Evolutionary conservation across 2,329 filamentous ascomycete species (phyloP).

Genomic region (Hymenoscyphus fraxineus): DNA sequence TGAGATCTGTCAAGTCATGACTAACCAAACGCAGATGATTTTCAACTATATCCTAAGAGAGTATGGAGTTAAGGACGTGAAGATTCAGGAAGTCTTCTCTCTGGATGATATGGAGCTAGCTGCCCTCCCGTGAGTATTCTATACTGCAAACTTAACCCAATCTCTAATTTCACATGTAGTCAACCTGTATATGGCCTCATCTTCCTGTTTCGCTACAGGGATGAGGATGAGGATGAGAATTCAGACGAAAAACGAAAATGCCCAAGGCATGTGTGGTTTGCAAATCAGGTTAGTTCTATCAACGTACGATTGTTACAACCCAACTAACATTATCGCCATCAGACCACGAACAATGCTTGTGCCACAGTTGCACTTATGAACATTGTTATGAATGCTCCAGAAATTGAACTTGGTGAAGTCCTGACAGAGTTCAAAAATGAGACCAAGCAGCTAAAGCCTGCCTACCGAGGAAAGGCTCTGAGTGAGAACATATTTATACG

Average conservation of each 20-base stretch:
- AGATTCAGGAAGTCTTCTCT: slow-evolving; percentile 71
- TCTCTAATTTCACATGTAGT: slow-evolving; percentile 40
- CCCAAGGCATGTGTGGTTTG: slow-evolving; percentile 78
- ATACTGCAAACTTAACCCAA: background rate
- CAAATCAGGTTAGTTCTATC: slow-evolving; percentile 66
- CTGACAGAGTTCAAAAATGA: slow-evolving; percentile 69
- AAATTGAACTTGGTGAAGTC: slow-evolving; percentile 64
- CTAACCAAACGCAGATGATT: slow-evolving; percentile 53
- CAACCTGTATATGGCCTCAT: slow-evolving; percentile 81
- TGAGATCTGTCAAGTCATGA: background rate
- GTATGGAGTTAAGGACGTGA: slow-evolving; percentile 70
- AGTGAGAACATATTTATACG: slow-evolving; percentile 74
- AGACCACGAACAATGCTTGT: slow-evolving; percentile 82
- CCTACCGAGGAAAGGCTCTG: slow-evolving; percentile 72
- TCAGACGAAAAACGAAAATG: slow-evolving; percentile 50
- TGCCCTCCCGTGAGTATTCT: slow-evolving; percentile 52
- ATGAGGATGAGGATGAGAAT: slow-evolving; percentile 43
- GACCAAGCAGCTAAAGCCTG: slow-evolving; percentile 64
- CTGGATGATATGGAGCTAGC: slow-evolving; percentile 64
- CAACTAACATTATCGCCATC: background rate
- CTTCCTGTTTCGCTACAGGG: slow-evolving; percentile 74
- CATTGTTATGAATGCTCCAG: slow-evolving; percentile 79
- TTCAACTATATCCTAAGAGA: slow-evolving; percentile 83
- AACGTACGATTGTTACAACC: background rate
- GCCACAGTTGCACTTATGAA: slow-evolving; percentile 91